A percentile compares a stretch with the other conserved stretches of the same genome.
phyloP scores from a whole-genome alignment of 2,329 filamentous ascomycete species.

The Elsinoe fawcettii region DNA sequence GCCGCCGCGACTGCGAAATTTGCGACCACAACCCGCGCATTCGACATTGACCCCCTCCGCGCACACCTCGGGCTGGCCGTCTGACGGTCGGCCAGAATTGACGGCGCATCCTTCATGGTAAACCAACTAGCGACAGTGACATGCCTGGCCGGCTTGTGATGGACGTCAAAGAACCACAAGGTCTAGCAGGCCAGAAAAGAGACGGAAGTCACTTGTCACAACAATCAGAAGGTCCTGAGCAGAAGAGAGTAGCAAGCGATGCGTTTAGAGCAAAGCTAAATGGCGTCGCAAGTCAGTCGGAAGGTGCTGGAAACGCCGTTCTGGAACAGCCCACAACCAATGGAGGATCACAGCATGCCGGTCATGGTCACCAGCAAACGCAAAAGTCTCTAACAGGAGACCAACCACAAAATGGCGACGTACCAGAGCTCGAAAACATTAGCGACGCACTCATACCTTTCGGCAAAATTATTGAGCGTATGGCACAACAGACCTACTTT shows the following conservation, averaged over 20 bases:
- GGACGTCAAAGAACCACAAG: slow-evolving; percentile 37
- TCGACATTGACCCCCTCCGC: neutral
- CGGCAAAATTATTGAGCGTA: slow-evolving; percentile 63
- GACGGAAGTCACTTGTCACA: slow-evolving; percentile 21
- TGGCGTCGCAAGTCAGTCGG: neutral
- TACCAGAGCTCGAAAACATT: slow-evolving; percentile 56
- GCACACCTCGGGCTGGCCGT: slow-evolving; percentile 12
- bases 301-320: slow-evolving; percentile 18
- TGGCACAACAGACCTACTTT: slow-evolving; percentile 77
- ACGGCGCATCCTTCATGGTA: slow-evolving; percentile 3
- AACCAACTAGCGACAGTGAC: slow-evolving; percentile 19
- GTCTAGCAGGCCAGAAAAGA: slow-evolving; percentile 30
- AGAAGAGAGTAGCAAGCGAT: slow-evolving; percentile 20
- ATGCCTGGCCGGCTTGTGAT: slow-evolving; percentile 45
- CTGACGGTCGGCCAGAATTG: slow-evolving; percentile 6
- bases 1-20: neutral
- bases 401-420: slow-evolving; percentile 19
- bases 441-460: slow-evolving; percentile 69
- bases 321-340: neutral
- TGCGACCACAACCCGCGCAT: neutral
- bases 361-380: neutral
- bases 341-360: neutral
- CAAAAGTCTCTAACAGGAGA: neutral
- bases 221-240: slow-evolving; percentile 19
- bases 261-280: slow-evolving; percentile 16